Base-by-base conservation (phyloP, 1,139 yeast genomes). In the Yamadazyma atmosphaerica region DNA sequence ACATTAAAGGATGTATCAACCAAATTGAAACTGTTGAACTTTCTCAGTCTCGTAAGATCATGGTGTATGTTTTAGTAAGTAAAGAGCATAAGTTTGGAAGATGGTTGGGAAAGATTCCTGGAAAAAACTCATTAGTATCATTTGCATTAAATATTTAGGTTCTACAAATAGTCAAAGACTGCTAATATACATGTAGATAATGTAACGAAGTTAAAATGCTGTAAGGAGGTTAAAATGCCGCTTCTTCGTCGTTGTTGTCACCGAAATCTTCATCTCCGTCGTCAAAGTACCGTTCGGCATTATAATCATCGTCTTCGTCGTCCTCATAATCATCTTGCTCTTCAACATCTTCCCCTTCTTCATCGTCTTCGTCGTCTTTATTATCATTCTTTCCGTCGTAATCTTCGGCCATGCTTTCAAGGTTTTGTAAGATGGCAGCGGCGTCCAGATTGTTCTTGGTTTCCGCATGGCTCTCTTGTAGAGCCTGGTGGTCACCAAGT, bases 1-100 rank as follows among this genome's bases (percentile, higher is more conserved):
- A 75, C 26, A 81, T 83, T 38, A 75, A 73, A 41, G 97, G 97
- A 33, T 73, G 86, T 32, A 84, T 88, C 16, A 86, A 86, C 17
- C 69, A 73, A 40, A 81, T 89, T 37, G 81, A 80, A 35, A 75
- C 73, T 13, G 80, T 75, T n/a, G 95, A 86, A 52, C 59, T 72
- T 18, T 77, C 75, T 12, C 63, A 65, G 14, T 65, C 68, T 36
- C 70, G 73, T 34, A 68, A 72, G 38, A 60, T 86, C 41, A 70
- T 78, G 48, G 72, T 89, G 11, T 68, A 76, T 46, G 92, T 84
- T 0, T 73, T 87, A 34, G 69, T 86, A 12, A 77, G 92, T 39
- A 87, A 89, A 61, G 96, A 90, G 60, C 96, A 86, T 57, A 79
- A 85, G 54, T 72, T 86, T 43, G 97, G 96, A 33, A 80, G 97